phyloP scores from a whole-genome alignment of 169 alveolate genomes.

The Eimeria sp. region DNA sequence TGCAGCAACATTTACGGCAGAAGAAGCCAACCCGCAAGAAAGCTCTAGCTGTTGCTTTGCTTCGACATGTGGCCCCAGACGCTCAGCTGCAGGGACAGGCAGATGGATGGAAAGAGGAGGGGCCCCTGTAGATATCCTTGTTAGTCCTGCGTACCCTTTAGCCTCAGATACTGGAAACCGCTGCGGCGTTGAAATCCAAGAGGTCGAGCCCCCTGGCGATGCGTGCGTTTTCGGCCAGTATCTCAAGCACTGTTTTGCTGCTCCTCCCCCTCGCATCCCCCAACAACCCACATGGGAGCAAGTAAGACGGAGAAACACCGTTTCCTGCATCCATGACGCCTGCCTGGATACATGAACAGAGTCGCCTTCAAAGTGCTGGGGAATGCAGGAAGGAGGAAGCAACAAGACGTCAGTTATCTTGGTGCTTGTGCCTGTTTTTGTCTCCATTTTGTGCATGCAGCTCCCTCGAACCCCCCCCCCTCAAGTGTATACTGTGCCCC shows the following conservation, averaged over 20 bases:
- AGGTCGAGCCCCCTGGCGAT: slow-evolving; percentile 12
- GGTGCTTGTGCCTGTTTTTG: not conserved
- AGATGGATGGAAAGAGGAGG: not conserved
- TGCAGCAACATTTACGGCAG: not conserved
- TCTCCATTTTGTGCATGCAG: not conserved
- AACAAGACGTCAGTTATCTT: not conserved
- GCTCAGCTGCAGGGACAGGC: not conserved
- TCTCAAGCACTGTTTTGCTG: not conserved
- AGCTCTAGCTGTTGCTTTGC: slow-evolving; percentile 8
- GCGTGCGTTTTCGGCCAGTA: slow-evolving; percentile 16
- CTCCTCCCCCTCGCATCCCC: not conserved
- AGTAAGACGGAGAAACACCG: not conserved
- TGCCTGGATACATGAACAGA: not conserved
- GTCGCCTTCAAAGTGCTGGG: too few species aligned
- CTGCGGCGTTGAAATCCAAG: not conserved
- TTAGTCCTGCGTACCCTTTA: slow-evolving; percentile 27
- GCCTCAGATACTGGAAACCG: not conserved
- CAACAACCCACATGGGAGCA: not conserved
- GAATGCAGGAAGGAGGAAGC: too few species aligned
- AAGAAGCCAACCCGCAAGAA: not conserved
- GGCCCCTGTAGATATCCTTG: slow-evolving; percentile 48
- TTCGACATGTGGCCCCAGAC: not conserved
- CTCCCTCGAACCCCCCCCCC: slow-evolving; percentile 8
- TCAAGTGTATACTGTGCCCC: slow-evolving; percentile 28
- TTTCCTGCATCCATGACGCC: not conserved